Evolutionary conservation across 495 filamentous ascomycete species (phyloP).

Genomic region (Neurospora discreta): DNA sequence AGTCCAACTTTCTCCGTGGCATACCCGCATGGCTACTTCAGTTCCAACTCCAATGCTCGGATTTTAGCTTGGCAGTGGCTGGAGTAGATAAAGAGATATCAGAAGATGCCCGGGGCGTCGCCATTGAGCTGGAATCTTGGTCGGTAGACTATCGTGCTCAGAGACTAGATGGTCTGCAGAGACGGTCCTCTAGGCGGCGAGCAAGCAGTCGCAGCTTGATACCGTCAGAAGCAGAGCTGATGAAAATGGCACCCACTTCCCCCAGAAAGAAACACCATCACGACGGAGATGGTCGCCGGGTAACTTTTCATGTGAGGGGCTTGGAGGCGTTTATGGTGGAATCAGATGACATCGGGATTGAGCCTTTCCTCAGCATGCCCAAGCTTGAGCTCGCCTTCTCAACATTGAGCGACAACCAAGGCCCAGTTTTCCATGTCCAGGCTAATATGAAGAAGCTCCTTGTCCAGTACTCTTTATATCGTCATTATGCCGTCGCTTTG

Average conservation of each 20-base stretch:
- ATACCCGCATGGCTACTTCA: constrained; percentile 77
- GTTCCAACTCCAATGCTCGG: constrained; percentile 73
- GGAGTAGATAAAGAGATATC: constrained; percentile 78
- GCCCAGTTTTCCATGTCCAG: constrained; percentile 77
- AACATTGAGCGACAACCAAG: constrained; percentile 74
- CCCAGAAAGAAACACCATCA: constrained; percentile 43
- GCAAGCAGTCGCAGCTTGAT: constrained; percentile 45
- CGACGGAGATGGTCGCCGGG: constrained; percentile 70
- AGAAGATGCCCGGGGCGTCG: constrained; percentile 63
- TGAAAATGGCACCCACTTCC: constrained; percentile 47
- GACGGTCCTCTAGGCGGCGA: constrained; percentile 44
- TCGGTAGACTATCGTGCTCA: constrained; percentile 82
- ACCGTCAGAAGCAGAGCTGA: constrained; percentile 46
- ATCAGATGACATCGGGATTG: constrained; percentile 68
- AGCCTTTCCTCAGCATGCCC: constrained; percentile 78
- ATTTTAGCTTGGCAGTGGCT: constrained; percentile 83
- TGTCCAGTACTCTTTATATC: constrained; percentile 84
- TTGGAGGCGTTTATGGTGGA: constrained; percentile 87
- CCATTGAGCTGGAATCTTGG: constrained; percentile 82
- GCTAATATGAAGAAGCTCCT: constrained; percentile 67
- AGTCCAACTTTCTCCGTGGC: constrained; percentile 60
- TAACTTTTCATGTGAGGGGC: constrained; percentile 69
- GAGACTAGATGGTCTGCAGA: constrained; percentile 45
- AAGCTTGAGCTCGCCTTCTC: constrained; percentile 77
- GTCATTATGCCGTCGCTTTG: constrained; percentile 82